Evolutionary conservation across 805 yeast genomes (phyloP).

Genomic region (Clavispora carvajalis): DNA sequence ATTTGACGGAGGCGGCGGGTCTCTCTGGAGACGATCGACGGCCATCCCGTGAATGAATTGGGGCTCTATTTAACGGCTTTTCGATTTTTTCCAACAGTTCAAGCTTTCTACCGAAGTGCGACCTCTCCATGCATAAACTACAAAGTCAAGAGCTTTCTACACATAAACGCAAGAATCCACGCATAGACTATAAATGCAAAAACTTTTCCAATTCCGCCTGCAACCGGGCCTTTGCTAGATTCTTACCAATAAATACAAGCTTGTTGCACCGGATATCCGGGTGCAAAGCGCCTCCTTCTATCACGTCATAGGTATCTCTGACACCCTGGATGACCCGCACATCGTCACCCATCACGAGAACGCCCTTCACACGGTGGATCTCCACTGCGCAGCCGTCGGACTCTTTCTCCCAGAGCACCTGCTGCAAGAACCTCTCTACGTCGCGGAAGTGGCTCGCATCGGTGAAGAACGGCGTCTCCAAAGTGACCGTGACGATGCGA

Average conservation of each 20-base stretch:
- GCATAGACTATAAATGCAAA: not conserved
- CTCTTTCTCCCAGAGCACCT: constrained; percentile 65
- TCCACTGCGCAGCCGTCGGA: constrained; percentile 47
- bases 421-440: constrained; percentile 63
- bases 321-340: constrained; percentile 84
- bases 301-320: constrained; percentile 81
- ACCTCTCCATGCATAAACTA: too few species aligned
- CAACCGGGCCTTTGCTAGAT: constrained; percentile 37
- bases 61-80: too few species aligned
- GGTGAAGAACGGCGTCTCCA: constrained; percentile 42
- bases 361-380: constrained; percentile 79
- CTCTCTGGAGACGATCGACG: too few species aligned
- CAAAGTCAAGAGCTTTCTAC: too few species aligned
- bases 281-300: constrained; percentile 38
- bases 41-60: too few species aligned
- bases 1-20: too few species aligned
- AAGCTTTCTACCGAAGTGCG: not conserved
- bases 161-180: too few species aligned
- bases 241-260: constrained; percentile 73
- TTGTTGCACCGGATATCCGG: constrained; percentile 44
- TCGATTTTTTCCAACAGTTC: not conserved
- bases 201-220: constrained; percentile 23
- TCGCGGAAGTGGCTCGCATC: constrained; percentile 31
- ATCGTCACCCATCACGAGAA: constrained; percentile 39
- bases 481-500: constrained; percentile 31